Evolutionary conservation across 2,329 filamentous ascomycete genomes (phyloP), one percentile per base, ranked within the genome.

Genomic region (Hypoxylon sp.): DNA sequence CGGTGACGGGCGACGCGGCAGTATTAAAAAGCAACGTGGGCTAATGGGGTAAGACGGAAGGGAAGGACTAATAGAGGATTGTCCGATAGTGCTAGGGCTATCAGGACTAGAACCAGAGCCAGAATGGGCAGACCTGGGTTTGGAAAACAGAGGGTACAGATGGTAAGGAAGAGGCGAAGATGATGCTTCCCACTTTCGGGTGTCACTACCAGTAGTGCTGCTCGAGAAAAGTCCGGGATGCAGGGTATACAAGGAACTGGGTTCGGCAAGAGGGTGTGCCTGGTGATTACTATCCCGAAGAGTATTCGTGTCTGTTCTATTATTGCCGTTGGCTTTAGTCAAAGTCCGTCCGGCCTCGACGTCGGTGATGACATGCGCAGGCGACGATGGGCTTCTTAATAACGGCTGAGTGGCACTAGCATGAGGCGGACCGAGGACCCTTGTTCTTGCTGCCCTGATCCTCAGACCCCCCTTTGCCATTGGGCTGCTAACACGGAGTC

Each of bases 171-270:
- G 26, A 58, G 64, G 47, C 52, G 59, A 19, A 51, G 61, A 65
- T 47, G 68, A 57, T 64, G 68, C 34, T 68, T 72, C 64, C 69
- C 71, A 63, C 64, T 70, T 71, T 70, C 66, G 71, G 70, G 65
- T 68, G 61, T 54, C 66, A 68, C 68, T 71, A 70, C 68, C 67
- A 69, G 68, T 70, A 72, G 69, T 69, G 71, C 62, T 71, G 53
- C 71, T 69, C 72, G 73, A 71, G 71, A 73, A 74, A 70, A 60
- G 72, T 62, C 72, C 72, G 72, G 72, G 59, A 73, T 59, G 59
- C 65, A 69, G 71, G 55, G 54, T 64, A 73, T 61, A 59, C 65
- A 69, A 71, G 53, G 52, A 64, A 72, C 71, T 70, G 70, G 72
- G 72, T 72, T 73, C 70, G 69, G 72, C 58, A 68, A 59, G 24